Percentiles rank a stretch among this genome's conserved stretches.
Evolutionary conservation across 768 basidiomycete genomes (phyloP).

Genomic region (Boletus tylopilopsis): DNA sequence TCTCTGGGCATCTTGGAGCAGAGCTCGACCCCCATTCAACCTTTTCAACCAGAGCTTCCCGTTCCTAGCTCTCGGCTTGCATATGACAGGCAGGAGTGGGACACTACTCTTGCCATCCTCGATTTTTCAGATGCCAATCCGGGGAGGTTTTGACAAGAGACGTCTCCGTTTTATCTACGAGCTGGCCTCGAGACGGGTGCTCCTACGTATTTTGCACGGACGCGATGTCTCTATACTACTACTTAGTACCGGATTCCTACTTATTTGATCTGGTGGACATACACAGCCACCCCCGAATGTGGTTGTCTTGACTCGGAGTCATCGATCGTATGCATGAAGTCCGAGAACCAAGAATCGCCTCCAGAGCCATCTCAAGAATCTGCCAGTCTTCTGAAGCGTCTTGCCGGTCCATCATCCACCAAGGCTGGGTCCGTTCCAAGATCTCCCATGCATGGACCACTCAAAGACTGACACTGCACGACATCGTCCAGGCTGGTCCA

Average conservation of each 20-base stretch:
- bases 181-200: conserved; percentile 11
- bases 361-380: conserved; percentile 54
- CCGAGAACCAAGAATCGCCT: conserved; percentile 16
- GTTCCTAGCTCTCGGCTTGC: conserved; percentile 5
- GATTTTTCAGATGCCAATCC: conserved; percentile 14
- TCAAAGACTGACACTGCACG: conserved; percentile 7
- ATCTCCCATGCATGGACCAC: background rate
- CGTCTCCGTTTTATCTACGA: background rate
- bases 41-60: conserved; percentile 9
- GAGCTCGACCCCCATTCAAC: conserved; percentile 24
- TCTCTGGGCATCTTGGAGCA: conserved; percentile 50
- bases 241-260: background rate
- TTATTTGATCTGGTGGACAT: too few species aligned
- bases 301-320: background rate
- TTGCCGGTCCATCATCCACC: conserved; percentile 84
- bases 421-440: conserved; percentile 72
- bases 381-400: conserved; percentile 67
- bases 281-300: conserved; percentile 9
- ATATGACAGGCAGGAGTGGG: conserved; percentile 27
- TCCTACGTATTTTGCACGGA: background rate
- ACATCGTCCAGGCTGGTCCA: conserved; percentile 51
- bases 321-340: conserved; percentile 14
- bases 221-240: background rate
- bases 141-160: background rate
- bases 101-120: conserved; percentile 25